These are phyloP conservation scores for Zygosaccharomyces siamensis DNA, from an alignment of 805 yeast species.

Conservation along the genomic window DNA sequence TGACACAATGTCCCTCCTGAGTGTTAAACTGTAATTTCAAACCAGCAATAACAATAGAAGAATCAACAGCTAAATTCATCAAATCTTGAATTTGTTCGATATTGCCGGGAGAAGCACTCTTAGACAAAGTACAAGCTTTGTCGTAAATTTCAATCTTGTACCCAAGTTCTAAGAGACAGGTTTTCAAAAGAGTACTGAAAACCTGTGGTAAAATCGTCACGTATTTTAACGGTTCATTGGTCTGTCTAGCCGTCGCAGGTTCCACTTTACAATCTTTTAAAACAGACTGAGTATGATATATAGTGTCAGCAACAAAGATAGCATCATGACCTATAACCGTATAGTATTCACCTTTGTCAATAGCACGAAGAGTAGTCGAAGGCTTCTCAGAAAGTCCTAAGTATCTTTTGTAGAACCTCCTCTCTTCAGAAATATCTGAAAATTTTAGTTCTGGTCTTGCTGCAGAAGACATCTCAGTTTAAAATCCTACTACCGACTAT, in stretches of 20 bases:
- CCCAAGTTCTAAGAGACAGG: slow-evolving; percentile 64
- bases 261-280: slow-evolving; percentile 48
- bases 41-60: slow-evolving; percentile 50
- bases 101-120: slow-evolving; percentile 86
- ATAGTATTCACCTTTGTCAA: slow-evolving; percentile 79
- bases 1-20: slow-evolving; percentile 38
- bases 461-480: slow-evolving; percentile 26
- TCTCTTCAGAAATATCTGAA: slow-evolving; percentile 47
- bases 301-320: slow-evolving; percentile 68
- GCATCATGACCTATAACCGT: slow-evolving; percentile 76
- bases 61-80: slow-evolving; percentile 44
- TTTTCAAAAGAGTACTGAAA: slow-evolving; percentile 56
- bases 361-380: slow-evolving; percentile 56
- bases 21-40: slow-evolving; percentile 34
- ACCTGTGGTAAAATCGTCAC: slow-evolving; percentile 78
- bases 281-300: slow-evolving; percentile 80
- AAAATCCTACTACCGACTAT: not conserved
- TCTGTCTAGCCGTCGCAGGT: slow-evolving; percentile 38
- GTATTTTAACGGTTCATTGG: slow-evolving; percentile 37
- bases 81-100: slow-evolving; percentile 71
- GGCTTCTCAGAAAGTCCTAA: slow-evolving; percentile 47
- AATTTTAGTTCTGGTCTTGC: slow-evolving; percentile 55
- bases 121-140: slow-evolving; percentile 52
- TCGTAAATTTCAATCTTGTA: slow-evolving; percentile 78
- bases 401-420: slow-evolving; percentile 46